Evolutionary conservation across 2,329 filamentous ascomycete genomes (phyloP).

Genomic region (Neodidymelliopsis sp.): DNA sequence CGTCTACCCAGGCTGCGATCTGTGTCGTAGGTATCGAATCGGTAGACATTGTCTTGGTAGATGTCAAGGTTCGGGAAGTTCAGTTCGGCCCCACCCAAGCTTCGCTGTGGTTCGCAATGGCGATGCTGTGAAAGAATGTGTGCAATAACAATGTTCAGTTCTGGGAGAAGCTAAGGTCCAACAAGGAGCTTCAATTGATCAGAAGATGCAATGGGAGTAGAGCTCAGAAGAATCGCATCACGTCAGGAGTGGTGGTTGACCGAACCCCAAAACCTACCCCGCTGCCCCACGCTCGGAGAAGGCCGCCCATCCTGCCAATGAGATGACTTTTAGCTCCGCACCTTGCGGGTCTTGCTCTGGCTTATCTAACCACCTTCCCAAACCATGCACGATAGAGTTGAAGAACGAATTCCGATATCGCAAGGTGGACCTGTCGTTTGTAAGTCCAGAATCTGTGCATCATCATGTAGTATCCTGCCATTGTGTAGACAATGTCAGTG

Average conservation of each 20-base stretch:
- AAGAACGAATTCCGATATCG: too few species aligned
- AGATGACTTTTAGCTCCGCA: conserved; percentile 10
- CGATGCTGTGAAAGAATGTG: background rate
- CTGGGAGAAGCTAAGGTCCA: too few species aligned
- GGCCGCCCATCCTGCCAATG: conserved; percentile 12
- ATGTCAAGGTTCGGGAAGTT: background rate
- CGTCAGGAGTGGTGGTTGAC: background rate
- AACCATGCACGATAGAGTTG: background rate
- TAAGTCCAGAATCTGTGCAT: too few species aligned
- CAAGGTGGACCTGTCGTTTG: too few species aligned
- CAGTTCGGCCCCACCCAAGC: background rate
- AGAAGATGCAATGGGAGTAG: background rate
- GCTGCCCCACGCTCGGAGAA: conserved; percentile 17
- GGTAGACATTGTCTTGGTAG: background rate
- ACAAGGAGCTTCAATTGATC: too few species aligned
- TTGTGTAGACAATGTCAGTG: too few species aligned
- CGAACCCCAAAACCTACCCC: conserved; percentile 4
- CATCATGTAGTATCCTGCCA: too few species aligned
- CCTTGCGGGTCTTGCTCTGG: background rate
- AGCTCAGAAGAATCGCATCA: background rate
- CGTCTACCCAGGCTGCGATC: conserved; percentile 48
- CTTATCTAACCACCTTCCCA: conserved; percentile 20
- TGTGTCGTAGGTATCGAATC: conserved; percentile 42
- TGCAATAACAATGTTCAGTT: too few species aligned
- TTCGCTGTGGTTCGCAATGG: background rate